phyloP scores from a whole-genome alignment of 257 asterid genomes.

The Ligustrum vulgare region DNA sequence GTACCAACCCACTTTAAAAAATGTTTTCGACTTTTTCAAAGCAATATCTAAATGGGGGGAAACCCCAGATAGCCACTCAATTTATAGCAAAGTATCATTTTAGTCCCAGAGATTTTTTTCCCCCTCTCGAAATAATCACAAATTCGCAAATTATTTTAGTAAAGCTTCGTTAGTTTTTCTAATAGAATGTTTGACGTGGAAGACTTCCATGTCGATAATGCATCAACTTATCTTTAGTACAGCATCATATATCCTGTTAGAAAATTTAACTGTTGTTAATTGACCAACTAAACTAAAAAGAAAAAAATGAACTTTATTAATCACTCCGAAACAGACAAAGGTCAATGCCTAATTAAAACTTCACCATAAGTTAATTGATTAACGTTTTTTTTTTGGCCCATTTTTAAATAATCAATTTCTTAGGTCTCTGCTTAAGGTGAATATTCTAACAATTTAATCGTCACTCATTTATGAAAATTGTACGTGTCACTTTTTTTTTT shows the following conservation, averaged over 20 bases:
- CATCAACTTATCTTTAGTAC: neutral
- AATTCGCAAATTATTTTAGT: neutral
- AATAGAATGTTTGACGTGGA: neutral
- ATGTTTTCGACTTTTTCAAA: constrained; percentile 23
- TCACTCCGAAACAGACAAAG: neutral
- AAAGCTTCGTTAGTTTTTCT: neutral
- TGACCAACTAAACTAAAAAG: no score
- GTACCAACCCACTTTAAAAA: neutral
- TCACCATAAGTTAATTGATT: neutral
- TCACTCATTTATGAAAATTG: neutral
- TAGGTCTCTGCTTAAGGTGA: neutral
- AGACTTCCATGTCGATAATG: neutral
- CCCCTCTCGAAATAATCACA: neutral
- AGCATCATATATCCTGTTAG: no score
- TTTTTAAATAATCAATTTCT: neutral
- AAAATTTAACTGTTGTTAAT: no score
- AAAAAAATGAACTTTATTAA: no score
- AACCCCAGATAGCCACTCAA: neutral
- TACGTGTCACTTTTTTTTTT: no score
- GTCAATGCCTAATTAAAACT: neutral
- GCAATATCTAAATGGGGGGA: neutral
- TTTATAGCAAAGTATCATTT: neutral
- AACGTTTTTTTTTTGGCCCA: neutral
- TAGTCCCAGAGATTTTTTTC: neutral
- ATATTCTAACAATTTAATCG: neutral